Base-by-base conservation (phyloP, 352 stramenopile genomes). In the Phytophthora podocarpi region DNA sequence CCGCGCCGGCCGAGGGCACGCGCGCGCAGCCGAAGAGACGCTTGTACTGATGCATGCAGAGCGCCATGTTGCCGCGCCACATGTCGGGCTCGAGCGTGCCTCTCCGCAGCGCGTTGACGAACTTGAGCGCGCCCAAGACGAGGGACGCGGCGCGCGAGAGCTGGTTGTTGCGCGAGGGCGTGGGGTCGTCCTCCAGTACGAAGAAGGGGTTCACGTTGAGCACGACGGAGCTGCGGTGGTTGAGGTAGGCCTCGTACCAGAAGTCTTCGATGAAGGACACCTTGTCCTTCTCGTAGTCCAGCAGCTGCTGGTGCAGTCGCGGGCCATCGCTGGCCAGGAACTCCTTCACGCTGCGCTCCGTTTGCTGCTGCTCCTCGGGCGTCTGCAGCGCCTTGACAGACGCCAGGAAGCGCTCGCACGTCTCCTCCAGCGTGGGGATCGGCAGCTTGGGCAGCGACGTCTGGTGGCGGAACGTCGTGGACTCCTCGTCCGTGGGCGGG, bases 121-220 rank as follows among this genome's bases (percentile, higher is more conserved):
- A 97, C 77, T 95, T 98, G 67, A 98, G 79, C 21, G 91, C 89
- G 27, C 93, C 88, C 53, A 98, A 87, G 11, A 94, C 81, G 13
- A 99, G 80, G 52, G 80, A 95, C 57, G 93, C 87, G 5, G 95
- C 95, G 36, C 94, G 83, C 21, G 77, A 75, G 39, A 97, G 86
- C 60, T 98, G 95, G 70, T 95, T 83, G 59, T 98, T 97, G 26
- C 86, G 78, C 32, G 78, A 87, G 15, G 89, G 87, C 43, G 89
- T 94, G 37, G 89, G 83, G 64, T 97, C 89, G 67, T 95, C 87
- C 55, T 98, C 92, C 28, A 99, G 64, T 28, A 98, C 80, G 82
- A 99, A 98, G 70, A 98, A 98, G 26, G 96, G 95, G 71, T 99
- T 99, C 18, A 98, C 82, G 67, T 99, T 98, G 41, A 99, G 80